Evolutionary conservation across 2,329 filamentous ascomycete genomes (phyloP).

Genomic region (Sporothrix luriei): DNA sequence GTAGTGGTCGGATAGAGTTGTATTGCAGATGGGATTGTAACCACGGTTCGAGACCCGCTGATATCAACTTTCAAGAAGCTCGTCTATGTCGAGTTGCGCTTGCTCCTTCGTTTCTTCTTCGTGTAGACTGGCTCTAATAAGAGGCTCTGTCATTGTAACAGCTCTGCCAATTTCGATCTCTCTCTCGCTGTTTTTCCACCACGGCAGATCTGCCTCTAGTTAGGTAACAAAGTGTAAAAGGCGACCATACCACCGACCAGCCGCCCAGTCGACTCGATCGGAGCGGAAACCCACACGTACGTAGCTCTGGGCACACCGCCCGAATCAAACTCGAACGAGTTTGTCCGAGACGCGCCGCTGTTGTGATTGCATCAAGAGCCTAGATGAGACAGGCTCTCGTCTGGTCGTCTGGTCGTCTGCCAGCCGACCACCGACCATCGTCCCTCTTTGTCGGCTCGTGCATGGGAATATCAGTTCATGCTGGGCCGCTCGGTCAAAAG

Average conservation of each 20-base stretch:
- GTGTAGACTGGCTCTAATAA: not conserved
- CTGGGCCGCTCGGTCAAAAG: not conserved
- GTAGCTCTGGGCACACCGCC: not conserved
- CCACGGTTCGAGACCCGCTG: too few species aligned
- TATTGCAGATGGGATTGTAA: not conserved
- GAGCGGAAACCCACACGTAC: not conserved
- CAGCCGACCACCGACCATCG: too few species aligned
- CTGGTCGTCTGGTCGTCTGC: not conserved
- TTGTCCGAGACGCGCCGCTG: constrained; percentile 13
- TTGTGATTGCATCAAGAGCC: not conserved
- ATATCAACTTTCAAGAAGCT: not conserved
- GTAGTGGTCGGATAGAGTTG: not conserved
- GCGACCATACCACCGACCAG: constrained; percentile 7
- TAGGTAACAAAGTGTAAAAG: not conserved
- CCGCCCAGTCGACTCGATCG: constrained; percentile 12
- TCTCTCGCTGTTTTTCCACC: not conserved
- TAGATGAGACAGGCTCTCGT: not conserved
- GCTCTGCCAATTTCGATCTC: not conserved
- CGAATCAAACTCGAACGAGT: not conserved
- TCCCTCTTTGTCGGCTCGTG: not conserved
- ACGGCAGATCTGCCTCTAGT: constrained; percentile 8
- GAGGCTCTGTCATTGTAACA: not conserved
- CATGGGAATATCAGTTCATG: not conserved
- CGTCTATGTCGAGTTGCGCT: not conserved
- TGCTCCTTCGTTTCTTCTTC: not conserved